Base-by-base conservation (phyloP, 371 early-diverging fungal species). In the Lichtheimia hyalospora region DNA sequence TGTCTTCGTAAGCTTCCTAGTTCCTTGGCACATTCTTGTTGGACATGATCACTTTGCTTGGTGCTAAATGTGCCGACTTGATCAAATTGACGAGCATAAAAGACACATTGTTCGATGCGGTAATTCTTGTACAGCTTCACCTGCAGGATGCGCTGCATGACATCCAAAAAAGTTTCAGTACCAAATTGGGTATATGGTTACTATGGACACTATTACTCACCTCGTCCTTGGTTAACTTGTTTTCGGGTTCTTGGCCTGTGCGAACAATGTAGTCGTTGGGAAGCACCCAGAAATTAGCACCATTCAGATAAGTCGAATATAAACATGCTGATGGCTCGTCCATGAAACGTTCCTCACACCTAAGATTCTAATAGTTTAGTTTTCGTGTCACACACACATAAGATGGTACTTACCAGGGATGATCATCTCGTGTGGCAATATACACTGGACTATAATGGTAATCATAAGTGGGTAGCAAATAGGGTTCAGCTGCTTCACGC, bases 331-430 rank as follows among this genome's bases (percentile, higher is more conserved):
- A 43, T 39, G 64, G 18, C 51, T 70, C 57, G 52, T 76, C 77
- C 41, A 66, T 70, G 52, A 76, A 76, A 7, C 77, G 62, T 41
- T 76, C 77, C 52, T 73, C 73, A 27, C 77, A 76, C 73, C 71
- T 71, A 52, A 23, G 10, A 8, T 8, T 10, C 34, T 8, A 8
- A 25, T 25, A 8, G 34, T 2, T 34, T 34, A 34, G 8, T 34
- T 34, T 34, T 34, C 10, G 10, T 34, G 34, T 34, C 34, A 27
- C 27, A 27, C 27, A 27, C 7, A 7, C 27, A 34, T 8, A 34
- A 34, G 10, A 8, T 41, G 42, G 8, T n/a, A 46, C 58, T 62
- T 67, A 71, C 74, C 75, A 74, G 14, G 75, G 75, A 59, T 71
- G 71, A 23, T 61, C 58, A 6, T 64, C 52, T n/a, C 58, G 41